These are phyloP conservation scores for Pseudogymnoascus sp. DNA, from an alignment of 2,329 filamentous ascomycete genomes.

Conservation along the genomic window DNA sequence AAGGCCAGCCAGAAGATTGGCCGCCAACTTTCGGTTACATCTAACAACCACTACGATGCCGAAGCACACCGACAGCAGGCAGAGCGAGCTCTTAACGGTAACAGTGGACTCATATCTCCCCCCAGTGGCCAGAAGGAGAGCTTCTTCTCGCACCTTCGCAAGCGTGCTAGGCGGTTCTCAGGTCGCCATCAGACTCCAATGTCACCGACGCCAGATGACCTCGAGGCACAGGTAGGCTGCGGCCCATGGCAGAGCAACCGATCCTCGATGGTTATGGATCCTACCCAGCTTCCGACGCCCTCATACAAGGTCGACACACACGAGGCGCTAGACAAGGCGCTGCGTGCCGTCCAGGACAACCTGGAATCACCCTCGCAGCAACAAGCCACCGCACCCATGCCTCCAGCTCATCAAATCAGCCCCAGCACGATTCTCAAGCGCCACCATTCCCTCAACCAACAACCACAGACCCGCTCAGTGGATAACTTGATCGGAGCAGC, in stretches of 20 bases:
- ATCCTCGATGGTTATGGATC: constrained; percentile 72
- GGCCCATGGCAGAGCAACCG: constrained; percentile 81
- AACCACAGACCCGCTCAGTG: constrained; percentile 44
- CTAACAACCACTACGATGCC: constrained; percentile 85
- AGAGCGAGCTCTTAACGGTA: constrained; percentile 80
- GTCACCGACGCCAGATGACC: constrained; percentile 72
- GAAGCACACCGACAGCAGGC: constrained; percentile 86
- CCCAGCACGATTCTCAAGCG: constrained; percentile 51
- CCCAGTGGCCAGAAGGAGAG: constrained; percentile 80
- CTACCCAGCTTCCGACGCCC: constrained; percentile 37
- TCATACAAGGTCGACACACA: constrained; percentile 48
- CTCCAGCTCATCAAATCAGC: constrained; percentile 45
- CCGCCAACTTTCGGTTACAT: constrained; percentile 84
- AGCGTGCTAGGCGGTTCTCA: constrained; percentile 85
- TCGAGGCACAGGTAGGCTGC: constrained; percentile 89
- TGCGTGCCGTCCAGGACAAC: constrained; percentile 47
- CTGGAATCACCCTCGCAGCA: constrained; percentile 36
- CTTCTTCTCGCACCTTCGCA: constrained; percentile 95
- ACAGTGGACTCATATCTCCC: constrained; percentile 66
- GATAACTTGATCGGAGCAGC: constrained; percentile 55
- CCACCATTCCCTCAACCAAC: constrained; percentile 57
- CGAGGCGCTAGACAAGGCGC: constrained; percentile 52
- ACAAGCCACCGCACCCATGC: constrained; percentile 35
- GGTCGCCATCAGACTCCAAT: constrained; percentile 79
- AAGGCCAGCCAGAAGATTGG: constrained; percentile 85